Evolutionary conservation across 23 red algal species (phyloP).

Genomic region (Cyanidiococcus yangmingshanensis): DNA sequence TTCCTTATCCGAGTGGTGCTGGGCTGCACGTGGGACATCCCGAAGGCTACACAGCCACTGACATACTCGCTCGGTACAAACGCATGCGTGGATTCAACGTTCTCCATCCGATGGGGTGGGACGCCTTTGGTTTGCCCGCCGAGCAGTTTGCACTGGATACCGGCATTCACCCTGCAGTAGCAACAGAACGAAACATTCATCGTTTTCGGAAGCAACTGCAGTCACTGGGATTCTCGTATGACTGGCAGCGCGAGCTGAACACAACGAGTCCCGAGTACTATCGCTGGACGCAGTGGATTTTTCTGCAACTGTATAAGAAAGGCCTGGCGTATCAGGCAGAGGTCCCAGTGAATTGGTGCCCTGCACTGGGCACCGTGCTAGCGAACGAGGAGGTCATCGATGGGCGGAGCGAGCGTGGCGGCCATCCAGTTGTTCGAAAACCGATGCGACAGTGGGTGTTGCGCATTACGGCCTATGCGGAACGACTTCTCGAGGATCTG

Average conservation of each 20-base stretch:
- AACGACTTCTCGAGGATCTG: slow-evolving; percentile 78
- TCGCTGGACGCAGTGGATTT: slow-evolving; percentile 98
- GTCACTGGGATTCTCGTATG: slow-evolving; percentile 79
- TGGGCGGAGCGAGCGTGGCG: slow-evolving; percentile 75
- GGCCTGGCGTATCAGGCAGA: slow-evolving; percentile 96
- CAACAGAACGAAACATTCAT: slow-evolving; percentile 65
- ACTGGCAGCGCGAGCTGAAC: slow-evolving; percentile 77
- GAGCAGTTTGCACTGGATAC: slow-evolving; percentile 94
- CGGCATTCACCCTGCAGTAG: slow-evolving; percentile 73
- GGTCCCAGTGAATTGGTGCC: slow-evolving; percentile 95
- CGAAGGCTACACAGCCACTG: slow-evolving; percentile 97
- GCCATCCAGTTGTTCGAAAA: slow-evolving; percentile 69
- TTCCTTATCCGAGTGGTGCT: slow-evolving; percentile 86
- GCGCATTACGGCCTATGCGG: slow-evolving; percentile 86
- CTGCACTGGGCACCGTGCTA: slow-evolving; percentile 87
- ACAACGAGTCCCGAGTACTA: slow-evolving; percentile 83
- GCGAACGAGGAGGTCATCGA: slow-evolving; percentile 99
- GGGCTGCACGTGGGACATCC: slow-evolving; percentile 97
- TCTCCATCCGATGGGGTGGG: slow-evolving; percentile 96
- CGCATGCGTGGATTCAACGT: slow-evolving; percentile 81
- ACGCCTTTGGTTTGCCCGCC: slow-evolving; percentile 93
- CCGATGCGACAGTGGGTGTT: slow-evolving; percentile 98
- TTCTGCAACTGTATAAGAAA: slow-evolving; percentile 87
- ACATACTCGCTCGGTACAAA: slow-evolving; percentile 88
- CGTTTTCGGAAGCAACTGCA: slow-evolving; percentile 78